phyloP scores from a whole-genome alignment of 2,329 filamentous ascomycete genomes.

The Fusarium tupiense region DNA sequence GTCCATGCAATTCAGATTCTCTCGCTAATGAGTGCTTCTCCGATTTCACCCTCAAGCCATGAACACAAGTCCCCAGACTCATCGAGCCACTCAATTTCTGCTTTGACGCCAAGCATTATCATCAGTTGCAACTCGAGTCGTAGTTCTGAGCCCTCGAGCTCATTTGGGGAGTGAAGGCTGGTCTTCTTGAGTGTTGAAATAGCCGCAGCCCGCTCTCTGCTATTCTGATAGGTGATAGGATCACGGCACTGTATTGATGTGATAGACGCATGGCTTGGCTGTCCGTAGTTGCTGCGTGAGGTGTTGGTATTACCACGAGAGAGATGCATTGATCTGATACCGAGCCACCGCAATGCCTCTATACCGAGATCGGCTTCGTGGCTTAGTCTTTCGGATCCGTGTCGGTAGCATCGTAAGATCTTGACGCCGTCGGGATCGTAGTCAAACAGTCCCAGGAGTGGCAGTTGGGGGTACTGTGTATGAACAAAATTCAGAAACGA shows the following conservation, averaged over 20 bases:
- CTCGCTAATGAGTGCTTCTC: slow-evolving; percentile 4
- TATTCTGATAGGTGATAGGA: slow-evolving; percentile 55
- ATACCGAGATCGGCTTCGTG: slow-evolving; percentile 66
- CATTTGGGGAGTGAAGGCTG: slow-evolving; percentile 37
- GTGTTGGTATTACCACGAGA: slow-evolving; percentile 3
- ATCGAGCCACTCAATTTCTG: slow-evolving; percentile 79
- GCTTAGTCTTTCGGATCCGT: slow-evolving; percentile 70
- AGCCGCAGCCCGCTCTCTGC: slow-evolving; percentile 68
- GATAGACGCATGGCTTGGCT: slow-evolving; percentile 30
- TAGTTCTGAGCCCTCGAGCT: slow-evolving; percentile 52
- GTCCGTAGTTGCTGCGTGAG: not conserved
- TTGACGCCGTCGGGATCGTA: slow-evolving; percentile 80
- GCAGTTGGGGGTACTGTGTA: slow-evolving; percentile 57
- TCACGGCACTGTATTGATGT: slow-evolving; percentile 43
- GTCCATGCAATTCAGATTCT: not conserved
- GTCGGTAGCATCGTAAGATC: slow-evolving; percentile 78
- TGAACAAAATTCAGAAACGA: slow-evolving; percentile 69
- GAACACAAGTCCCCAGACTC: slow-evolving; percentile 58
- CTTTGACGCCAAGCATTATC: slow-evolving; percentile 78
- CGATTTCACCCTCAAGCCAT: slow-evolving; percentile 61
- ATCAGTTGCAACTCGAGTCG: slow-evolving; percentile 73
- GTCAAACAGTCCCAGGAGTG: slow-evolving; percentile 74
- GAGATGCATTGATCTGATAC: slow-evolving; percentile 61
- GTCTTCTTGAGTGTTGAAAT: slow-evolving; percentile 60
- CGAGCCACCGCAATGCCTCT: slow-evolving; percentile 70